Base-by-base conservation (phyloP, 805 yeast species). In the Candida sanyiensis region DNA sequence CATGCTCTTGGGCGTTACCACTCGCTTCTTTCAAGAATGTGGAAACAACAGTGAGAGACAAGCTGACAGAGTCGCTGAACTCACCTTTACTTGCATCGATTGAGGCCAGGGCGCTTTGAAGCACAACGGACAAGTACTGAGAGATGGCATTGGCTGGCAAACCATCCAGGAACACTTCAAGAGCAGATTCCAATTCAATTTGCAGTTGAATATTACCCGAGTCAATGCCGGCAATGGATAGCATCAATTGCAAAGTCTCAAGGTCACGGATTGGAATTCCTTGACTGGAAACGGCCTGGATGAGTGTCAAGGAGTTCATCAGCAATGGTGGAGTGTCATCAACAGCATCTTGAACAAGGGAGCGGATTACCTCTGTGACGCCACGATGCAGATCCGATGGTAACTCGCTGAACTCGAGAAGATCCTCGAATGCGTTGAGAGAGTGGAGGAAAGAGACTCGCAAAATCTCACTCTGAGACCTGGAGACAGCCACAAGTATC, bases 261-360 rank as follows among this genome's bases (percentile, higher is more conserved):
- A 31, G 11, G 6, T 31, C n/a, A 13, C 34, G 34, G 13, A 31
- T 8, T 20, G 25, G 25, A 9, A 20, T 9, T 17, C 34, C 34
- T 22, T 31, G 34, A 18, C 13, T 22, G 4, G 17, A 9, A 11
- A 31, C 21, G 11, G 17, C 22, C 11, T 20, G 13, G 12, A 69
- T 65, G 7, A 80, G 66, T 35, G 67, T 65, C 31, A 83, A 71
- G 1, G 79, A 73, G 4, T 71, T 67, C 2, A 77, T 67, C n/a
- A 84, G 58, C 33, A 83, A 68, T 1, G 88, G 74, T 25, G 83
- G 77, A 0, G 95, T 73, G 51, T 89, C 97, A 32, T 86, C 96
- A 33, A 78, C 83, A 0, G 93, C 73, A 1, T 75, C 81, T 1
- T 68, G 72, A 3, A 71, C 52, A 10, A 89, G 16, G 4, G 29